phyloP scores from a whole-genome alignment of 768 basidiomycete species.

The Hericium erinaceus region DNA sequence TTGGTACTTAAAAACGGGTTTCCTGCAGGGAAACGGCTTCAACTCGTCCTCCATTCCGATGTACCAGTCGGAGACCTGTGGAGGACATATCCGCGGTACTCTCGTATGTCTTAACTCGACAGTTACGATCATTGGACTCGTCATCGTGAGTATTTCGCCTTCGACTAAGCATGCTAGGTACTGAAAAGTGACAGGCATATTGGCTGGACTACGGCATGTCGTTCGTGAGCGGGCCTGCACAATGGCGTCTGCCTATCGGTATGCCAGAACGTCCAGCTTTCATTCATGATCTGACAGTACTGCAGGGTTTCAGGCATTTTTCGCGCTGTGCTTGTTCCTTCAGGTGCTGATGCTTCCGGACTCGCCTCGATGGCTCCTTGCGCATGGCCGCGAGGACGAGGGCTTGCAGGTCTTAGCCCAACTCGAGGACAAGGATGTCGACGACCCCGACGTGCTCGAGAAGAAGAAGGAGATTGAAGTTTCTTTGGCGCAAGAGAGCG shows the following conservation, averaged over 20 bases:
- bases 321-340: slow-evolving; percentile 28
- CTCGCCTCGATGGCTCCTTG: slow-evolving; percentile 32
- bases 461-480: slow-evolving; percentile 28
- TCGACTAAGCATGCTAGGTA: slow-evolving; percentile 30
- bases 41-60: background rate
- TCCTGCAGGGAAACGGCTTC: slow-evolving; percentile 24
- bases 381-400: slow-evolving; percentile 27
- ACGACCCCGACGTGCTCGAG: slow-evolving; percentile 26
- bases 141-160: background rate
- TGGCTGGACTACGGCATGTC: slow-evolving; percentile 35
- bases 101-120: background rate
- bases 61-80: background rate
- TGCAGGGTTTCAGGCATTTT: slow-evolving; percentile 30
- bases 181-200: slow-evolving; percentile 31
- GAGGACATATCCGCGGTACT: background rate
- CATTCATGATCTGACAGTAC: background rate
- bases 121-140: slow-evolving; percentile 16
- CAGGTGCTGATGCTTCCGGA: slow-evolving; percentile 29
- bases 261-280: background rate
- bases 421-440: slow-evolving; percentile 24
- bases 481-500: slow-evolving; percentile 28
- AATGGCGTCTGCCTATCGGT: slow-evolving; percentile 19
- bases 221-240: slow-evolving; percentile 21
- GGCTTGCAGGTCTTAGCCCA: slow-evolving; percentile 26
- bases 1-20: background rate